Evolutionary conservation across 1,139 yeast species (phyloP).

Genomic region (Yamadazyma oceani): DNA sequence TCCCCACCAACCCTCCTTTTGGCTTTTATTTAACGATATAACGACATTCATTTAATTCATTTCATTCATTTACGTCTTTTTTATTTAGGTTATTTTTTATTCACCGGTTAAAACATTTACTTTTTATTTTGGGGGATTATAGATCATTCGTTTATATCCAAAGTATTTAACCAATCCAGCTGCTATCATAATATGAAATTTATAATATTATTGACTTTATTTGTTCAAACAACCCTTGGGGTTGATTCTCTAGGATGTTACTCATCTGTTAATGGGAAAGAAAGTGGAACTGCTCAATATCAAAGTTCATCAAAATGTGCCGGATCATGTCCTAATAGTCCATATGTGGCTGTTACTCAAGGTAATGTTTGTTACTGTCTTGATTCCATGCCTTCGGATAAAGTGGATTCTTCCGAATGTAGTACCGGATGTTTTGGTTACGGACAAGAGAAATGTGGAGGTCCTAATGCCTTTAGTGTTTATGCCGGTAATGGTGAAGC

Average conservation of each 20-base stretch:
- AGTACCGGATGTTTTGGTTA: constrained; percentile 51
- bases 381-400: constrained; percentile 44
- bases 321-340: constrained; percentile 42
- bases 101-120: too few relatives aligned
- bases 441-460: constrained; percentile 57
- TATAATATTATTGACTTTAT: constrained; percentile 1
- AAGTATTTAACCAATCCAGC: too few relatives aligned
- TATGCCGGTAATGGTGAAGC: constrained; percentile 30
- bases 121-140: too few relatives aligned
- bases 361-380: constrained; percentile 73
- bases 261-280: constrained; percentile 28
- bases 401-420: constrained; percentile 35
- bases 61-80: background rate
- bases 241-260: constrained; percentile 31
- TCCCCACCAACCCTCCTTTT: too few relatives aligned
- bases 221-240: constrained; percentile 5
- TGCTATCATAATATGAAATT: constrained; percentile 4
- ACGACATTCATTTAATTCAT: constrained; percentile 4
- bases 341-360: constrained; percentile 58
- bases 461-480: constrained; percentile 42
- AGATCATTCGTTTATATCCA: background rate
- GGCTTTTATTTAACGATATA: constrained; percentile 3
- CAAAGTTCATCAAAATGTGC: constrained; percentile 56
- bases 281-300: constrained; percentile 38
- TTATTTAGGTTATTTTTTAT: background rate